Conservation (phyloP, 768 basidiomycete genomes). For the Vishniacozyma victoriae region DNA sequence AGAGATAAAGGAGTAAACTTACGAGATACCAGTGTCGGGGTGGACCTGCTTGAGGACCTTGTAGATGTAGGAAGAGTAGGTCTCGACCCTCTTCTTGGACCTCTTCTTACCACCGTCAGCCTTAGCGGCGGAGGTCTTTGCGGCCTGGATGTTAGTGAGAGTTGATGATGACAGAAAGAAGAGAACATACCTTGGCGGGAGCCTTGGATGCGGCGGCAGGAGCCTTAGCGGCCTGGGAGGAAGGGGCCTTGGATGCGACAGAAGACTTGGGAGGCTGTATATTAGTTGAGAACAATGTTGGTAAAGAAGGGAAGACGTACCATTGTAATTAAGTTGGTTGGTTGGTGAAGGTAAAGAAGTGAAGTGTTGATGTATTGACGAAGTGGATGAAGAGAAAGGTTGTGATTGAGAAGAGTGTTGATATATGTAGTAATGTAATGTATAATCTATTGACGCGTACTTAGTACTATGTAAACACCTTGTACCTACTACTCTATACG, state of each 20-base stretch:
- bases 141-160: conserved; percentile 53
- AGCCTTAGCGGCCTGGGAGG: conserved; percentile 75
- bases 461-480: no score
- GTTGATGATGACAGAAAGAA: not conserved
- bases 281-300: conserved; percentile 11
- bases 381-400: conserved; percentile 10
- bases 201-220: conserved; percentile 60
- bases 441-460: not conserved
- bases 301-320: conserved; percentile 7
- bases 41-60: conserved; percentile 93
- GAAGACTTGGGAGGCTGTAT: conserved; percentile 48
- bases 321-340: conserved; percentile 16
- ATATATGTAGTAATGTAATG: conserved; percentile 14
- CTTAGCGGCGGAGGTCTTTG: conserved; percentile 65
- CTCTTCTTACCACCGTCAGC: conserved; percentile 71
- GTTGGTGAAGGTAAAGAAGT: conserved; percentile 13
- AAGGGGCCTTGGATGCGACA: conserved; percentile 46
- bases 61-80: conserved; percentile 83
- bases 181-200: conserved; percentile 52
- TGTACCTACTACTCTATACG: no score
- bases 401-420: conserved; percentile 4
- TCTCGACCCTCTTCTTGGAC: conserved; percentile 87
- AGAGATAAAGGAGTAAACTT: conserved; percentile 84
- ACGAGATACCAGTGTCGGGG: conserved; percentile 97
- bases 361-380: conserved; percentile 10